Evolutionary conservation across 495 filamentous ascomycete genomes (phyloP), one percentile per base, ranked within the genome.

Genomic region (Cercophora samala): DNA sequence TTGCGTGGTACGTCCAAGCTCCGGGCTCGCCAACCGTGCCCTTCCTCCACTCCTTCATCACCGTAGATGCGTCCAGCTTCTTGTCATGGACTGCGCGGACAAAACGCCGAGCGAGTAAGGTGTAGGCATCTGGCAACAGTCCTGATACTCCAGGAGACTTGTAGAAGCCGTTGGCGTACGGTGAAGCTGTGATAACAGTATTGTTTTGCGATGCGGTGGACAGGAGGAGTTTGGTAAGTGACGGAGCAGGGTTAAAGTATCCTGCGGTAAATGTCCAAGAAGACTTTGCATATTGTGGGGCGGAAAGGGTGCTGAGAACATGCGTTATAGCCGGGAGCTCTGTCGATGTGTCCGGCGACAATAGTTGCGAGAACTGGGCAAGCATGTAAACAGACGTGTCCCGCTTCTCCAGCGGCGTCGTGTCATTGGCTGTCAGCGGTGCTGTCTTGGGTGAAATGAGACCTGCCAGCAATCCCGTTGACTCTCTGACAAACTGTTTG

Each of bases 1-100:
- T 99, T 60, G 95, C 95, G 73, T 99, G 95, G 74, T 99, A 99
- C 0, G 93, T 97, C 95, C 95, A 99, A 1, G 91, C 96, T 19
- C 82, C 89, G 0, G 88, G 87, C 71, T 92, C 86, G 25, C 88
- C 88, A 24, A 96, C 90, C 0, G 88, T 91, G 5, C 94, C 95
- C 53, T 85, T 86, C 53, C 88, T 84, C 96, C 96, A 99, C 78
- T 99, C 95, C 64, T 89, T 89, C 15, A 99, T 79, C 25, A 85
- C 77, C n/a, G 97, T 89, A 4, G 79, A 79, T 0, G 73, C 70
- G 25, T 85, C 83, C n/a, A 86, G 85, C 3, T 87, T 83, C 23
- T 84, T 83, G 1, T 80, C 81, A 2, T 88, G 80, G 1, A 93
- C 88, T 19, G 86, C 82, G 52, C 87, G 85, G 18, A 99, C 83